Base-by-base conservation (phyloP, 495 filamentous ascomycete genomes). In the Chlorociboria aeruginascens region DNA sequence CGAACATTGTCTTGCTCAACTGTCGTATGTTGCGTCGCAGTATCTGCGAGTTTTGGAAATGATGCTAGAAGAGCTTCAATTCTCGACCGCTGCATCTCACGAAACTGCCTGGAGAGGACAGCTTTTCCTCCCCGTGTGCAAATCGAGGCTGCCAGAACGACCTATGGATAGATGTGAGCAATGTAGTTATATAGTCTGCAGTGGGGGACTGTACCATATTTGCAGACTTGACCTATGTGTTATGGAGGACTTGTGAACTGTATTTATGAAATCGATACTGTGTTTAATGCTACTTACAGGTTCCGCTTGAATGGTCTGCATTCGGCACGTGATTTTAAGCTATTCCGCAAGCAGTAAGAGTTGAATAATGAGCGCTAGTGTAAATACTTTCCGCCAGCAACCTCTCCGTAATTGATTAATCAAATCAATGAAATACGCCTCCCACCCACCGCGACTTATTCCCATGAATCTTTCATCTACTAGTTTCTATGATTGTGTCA, bases 1-100 rank as follows among this genome's bases (percentile, higher is more conserved):
- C 92, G 92, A 56, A 98, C 92, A 74, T 95, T 96, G 72, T 98
- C 92, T 64, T 95, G 90, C 66, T 98, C 92, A 44, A 95, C 88
- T 11, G 86, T 98, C 7, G 92, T 98, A 64, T 98, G 92, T 63
- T 98, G 92, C 42, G 88, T 93, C 38, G 87, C 85, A 11, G 84
- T 84, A 65, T 94, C 89, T 48, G 90, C 88, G 47, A 96, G 86
- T 65, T 96, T 97, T 36, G 92, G 92, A 66, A 98, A 97, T 1
- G 88, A 88, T 49, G 92, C 93, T 29, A 98, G 81, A 32, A 98
- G 78, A 36, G 87, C 93, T 70, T 98, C 93, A 62, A 97, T 88
- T 62, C 92, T 80, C 16, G 92, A 94, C 54, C 93, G 80, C 55
- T 89, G 82, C 70, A 98, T 95, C 68, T 96, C 89, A 55, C 89